phyloP scores from a whole-genome alignment of 176 grass and related monocot species.

The Pontederia paniculata region DNA sequence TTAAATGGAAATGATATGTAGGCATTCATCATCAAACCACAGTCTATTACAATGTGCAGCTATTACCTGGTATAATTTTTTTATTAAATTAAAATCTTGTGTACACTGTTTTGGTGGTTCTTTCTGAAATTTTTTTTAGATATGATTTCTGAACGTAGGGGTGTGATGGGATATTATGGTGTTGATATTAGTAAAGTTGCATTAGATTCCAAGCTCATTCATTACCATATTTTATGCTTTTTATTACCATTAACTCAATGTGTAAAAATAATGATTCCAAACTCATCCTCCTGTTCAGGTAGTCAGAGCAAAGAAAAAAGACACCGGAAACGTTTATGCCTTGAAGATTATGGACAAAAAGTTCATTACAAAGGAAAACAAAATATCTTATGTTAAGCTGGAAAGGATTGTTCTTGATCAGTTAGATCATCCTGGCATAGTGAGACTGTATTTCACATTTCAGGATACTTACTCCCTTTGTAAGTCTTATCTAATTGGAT shows the following conservation, averaged over 20 bases:
- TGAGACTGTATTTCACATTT: constrained; percentile 90
- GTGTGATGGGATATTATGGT: too few species aligned
- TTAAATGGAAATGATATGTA: too few species aligned
- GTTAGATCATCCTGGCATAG: constrained; percentile 87
- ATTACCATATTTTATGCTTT: too few species aligned
- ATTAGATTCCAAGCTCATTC: background rate
- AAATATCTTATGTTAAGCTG: constrained; percentile 95
- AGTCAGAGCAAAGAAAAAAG: constrained; percentile 95
- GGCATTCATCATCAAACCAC: too few species aligned
- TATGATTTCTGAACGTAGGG: too few species aligned
- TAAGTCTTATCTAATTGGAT: constrained; percentile 23
- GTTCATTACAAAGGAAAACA: constrained; percentile 98
- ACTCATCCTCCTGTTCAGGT: constrained; percentile 31
- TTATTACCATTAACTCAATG: background rate
- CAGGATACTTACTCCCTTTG: constrained; percentile 96
- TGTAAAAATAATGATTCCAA: background rate
- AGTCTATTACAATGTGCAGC: too few species aligned
- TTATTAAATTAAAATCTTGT: too few species aligned
- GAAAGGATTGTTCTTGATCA: constrained; percentile 97
- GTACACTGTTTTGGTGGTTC: too few species aligned
- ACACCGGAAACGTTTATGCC: constrained; percentile 78
- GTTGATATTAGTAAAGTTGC: background rate
- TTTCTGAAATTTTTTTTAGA: too few species aligned
- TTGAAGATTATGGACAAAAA: constrained; percentile 99
- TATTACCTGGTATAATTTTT: too few species aligned